Conservation (phyloP, 148 eudicot genomes). For the Limonium bicolor region DNA sequence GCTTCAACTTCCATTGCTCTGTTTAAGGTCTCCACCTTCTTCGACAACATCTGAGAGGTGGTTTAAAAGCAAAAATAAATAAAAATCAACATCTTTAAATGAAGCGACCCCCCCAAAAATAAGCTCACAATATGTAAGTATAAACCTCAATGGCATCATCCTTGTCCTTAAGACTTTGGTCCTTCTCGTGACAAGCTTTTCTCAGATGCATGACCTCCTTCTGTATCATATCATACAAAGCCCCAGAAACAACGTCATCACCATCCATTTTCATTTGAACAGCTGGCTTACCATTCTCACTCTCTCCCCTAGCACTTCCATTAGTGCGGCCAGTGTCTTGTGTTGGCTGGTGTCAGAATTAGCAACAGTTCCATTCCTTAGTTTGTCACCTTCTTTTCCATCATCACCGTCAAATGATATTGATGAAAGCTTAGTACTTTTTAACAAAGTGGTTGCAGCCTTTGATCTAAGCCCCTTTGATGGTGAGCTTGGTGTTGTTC, state of each 20-base stretch:
- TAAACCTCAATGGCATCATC: slow-evolving; percentile 87
- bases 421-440: slow-evolving; percentile 30
- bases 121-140: not conserved
- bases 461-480: slow-evolving; percentile 21
- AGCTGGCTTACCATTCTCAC: slow-evolving; percentile 19
- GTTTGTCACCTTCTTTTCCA: slow-evolving; percentile 20
- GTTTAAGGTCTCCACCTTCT: slow-evolving; percentile 82
- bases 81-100: not conserved
- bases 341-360: slow-evolving; percentile 10
- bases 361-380: slow-evolving; percentile 11
- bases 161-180: slow-evolving; percentile 70
- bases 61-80: not conserved
- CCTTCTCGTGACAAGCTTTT: slow-evolving; percentile 79
- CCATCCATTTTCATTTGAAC: slow-evolving; percentile 20
- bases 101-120: not conserved
- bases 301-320: slow-evolving; percentile 10
- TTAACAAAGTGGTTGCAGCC: slow-evolving; percentile 23
- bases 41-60: slow-evolving; percentile 51
- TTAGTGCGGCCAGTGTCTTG: slow-evolving; percentile 8
- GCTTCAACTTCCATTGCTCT: slow-evolving; percentile 93
- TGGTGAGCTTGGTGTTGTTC: slow-evolving; percentile 27
- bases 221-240: slow-evolving; percentile 77
- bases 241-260: slow-evolving; percentile 72
- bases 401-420: slow-evolving; percentile 44
- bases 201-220: slow-evolving; percentile 68